Percentiles rank a stretch among this genome's conserved stretches.
Evolutionary conservation across 805 yeast species (phyloP).

Genomic region (Nakazawaea ishiwadae): DNA sequence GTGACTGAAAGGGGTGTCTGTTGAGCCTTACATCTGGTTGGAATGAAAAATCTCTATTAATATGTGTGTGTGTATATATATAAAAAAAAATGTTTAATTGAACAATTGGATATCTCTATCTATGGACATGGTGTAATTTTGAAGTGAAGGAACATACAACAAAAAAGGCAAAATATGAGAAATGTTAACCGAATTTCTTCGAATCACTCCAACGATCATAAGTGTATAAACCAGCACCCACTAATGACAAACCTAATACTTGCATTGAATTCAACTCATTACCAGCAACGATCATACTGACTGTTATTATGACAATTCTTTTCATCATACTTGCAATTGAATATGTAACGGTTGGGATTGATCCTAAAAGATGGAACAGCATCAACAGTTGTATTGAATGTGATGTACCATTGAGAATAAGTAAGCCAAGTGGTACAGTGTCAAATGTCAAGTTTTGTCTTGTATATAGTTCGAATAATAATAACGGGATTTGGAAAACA

Average conservation of each 20-base stretch:
- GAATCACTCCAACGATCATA: constrained; percentile 54
- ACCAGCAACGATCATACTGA: constrained; percentile 66
- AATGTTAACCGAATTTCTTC: constrained; percentile 10
- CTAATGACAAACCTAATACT: constrained; percentile 42
- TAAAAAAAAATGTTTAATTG: too few relatives aligned
- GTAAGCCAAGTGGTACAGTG: constrained; percentile 40
- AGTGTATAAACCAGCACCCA: constrained; percentile 52
- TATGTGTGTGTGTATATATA: too few relatives aligned
- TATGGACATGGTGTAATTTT: too few relatives aligned
- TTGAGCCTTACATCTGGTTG: too few relatives aligned
- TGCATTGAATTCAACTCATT: constrained; percentile 43
- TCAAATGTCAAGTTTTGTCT: constrained; percentile 23
- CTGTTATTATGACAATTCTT: constrained; percentile 77
- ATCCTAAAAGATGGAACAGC: constrained; percentile 76
- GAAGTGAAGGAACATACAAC: too few relatives aligned
- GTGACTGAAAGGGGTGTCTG: too few relatives aligned
- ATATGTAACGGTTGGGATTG: constrained; percentile 79
- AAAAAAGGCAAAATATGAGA: too few relatives aligned
- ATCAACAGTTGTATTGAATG: constrained; percentile 79
- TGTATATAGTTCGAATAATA: constrained; percentile 55
- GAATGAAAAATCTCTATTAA: too few relatives aligned
- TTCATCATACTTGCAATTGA: constrained; percentile 86
- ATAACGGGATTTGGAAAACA: constrained; percentile 66
- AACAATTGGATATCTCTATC: too few relatives aligned
- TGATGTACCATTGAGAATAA: constrained; percentile 64